A percentile compares a stretch with the other conserved stretches of the same genome.
phyloP scores from a whole-genome alignment of 192 early-diverging fungal genomes.

The Entomortierella lignicola region DNA sequence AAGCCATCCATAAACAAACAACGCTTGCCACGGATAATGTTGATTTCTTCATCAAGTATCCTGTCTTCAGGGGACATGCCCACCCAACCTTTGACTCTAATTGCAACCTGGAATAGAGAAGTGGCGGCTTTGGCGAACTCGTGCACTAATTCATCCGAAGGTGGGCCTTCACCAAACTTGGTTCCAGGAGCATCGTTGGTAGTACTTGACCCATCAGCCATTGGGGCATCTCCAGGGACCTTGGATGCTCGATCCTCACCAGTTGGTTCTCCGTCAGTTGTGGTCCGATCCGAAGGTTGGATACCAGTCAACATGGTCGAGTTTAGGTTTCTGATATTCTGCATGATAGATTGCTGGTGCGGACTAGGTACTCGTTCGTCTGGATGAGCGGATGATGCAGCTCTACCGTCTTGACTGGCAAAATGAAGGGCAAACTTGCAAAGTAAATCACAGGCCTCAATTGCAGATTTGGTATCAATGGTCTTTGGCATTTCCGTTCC shows the following conservation, averaged over 20 bases:
- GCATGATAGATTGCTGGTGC: conserved; percentile 13
- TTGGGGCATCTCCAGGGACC: background rate
- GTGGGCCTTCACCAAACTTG: conserved; percentile 18
- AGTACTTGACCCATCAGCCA: background rate
- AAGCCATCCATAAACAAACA: conserved; percentile 41
- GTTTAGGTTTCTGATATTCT: conserved; percentile 30
- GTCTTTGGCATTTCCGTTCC: conserved; percentile 49
- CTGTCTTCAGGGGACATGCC: conserved; percentile 40
- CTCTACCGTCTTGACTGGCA: background rate
- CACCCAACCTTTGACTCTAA: conserved; percentile 49
- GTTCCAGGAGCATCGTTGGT: background rate
- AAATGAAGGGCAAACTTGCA: conserved; percentile 39
- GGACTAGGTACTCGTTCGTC: conserved; percentile 1
- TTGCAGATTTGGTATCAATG: conserved; percentile 35
- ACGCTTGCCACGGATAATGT: conserved; percentile 48
- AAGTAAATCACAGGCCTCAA: conserved; percentile 36
- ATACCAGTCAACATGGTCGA: conserved; percentile 32
- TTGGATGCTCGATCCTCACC: background rate
- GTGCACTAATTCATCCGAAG: conserved; percentile 27
- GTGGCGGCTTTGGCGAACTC: conserved; percentile 42
- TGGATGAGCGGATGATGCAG: background rate
- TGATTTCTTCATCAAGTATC: conserved; percentile 43
- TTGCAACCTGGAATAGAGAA: conserved; percentile 45
- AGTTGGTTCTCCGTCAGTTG: background rate
- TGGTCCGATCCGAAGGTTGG: conserved; percentile 1